Percentiles rank a stretch among this genome's conserved stretches.
Evolutionary conservation across 2,329 filamentous ascomycete species (phyloP).

Genomic region (Plectosphaerella cucumerina): DNA sequence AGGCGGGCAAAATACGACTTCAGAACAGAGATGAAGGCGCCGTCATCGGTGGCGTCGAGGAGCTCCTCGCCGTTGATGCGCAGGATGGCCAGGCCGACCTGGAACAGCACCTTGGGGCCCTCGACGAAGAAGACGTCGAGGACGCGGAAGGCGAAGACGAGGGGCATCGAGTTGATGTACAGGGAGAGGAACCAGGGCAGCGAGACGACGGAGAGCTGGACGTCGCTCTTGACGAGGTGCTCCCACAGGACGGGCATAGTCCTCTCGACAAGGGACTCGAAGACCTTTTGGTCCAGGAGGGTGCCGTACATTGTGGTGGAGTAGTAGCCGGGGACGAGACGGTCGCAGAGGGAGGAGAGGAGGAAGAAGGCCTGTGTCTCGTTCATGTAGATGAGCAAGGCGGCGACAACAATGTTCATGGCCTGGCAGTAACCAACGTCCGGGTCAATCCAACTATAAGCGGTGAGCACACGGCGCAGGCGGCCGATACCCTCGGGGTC

Average conservation of each 20-base stretch:
- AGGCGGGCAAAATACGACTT: constrained; percentile 92
- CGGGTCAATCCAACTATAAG: constrained; percentile 94
- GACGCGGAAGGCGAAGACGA: constrained; percentile 95
- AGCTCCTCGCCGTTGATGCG: constrained; percentile 96
- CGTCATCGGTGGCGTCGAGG: constrained; percentile 88
- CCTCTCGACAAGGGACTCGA: constrained; percentile 96
- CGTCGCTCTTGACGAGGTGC: constrained; percentile 92
- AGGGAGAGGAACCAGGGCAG: constrained; percentile 96
- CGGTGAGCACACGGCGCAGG: constrained; percentile 84
- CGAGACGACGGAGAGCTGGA: constrained; percentile 95
- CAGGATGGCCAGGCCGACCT: constrained; percentile 93
- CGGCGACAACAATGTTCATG: constrained; percentile 99
- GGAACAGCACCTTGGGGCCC: constrained; percentile 94
- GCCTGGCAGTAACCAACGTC: constrained; percentile 98
- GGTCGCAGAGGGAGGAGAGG: constrained; percentile 85
- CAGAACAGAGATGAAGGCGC: constrained; percentile 91
- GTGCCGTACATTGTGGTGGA: constrained; percentile 99
- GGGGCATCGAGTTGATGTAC: constrained; percentile 99
- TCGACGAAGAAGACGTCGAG: constrained; percentile 98
- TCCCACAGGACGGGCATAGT: constrained; percentile 99
- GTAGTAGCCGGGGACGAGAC: constrained; percentile 92
- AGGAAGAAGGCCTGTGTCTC: constrained; percentile 94
- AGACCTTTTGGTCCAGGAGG: constrained; percentile 91
- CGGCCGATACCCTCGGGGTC: constrained; percentile 91
- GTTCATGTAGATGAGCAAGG: constrained; percentile 97